A percentile compares a stretch with the other conserved stretches of the same genome.
These are phyloP conservation scores for Boletus rubropictus DNA, from an alignment of 768 basidiomycete species.

Conservation along the genomic window DNA sequence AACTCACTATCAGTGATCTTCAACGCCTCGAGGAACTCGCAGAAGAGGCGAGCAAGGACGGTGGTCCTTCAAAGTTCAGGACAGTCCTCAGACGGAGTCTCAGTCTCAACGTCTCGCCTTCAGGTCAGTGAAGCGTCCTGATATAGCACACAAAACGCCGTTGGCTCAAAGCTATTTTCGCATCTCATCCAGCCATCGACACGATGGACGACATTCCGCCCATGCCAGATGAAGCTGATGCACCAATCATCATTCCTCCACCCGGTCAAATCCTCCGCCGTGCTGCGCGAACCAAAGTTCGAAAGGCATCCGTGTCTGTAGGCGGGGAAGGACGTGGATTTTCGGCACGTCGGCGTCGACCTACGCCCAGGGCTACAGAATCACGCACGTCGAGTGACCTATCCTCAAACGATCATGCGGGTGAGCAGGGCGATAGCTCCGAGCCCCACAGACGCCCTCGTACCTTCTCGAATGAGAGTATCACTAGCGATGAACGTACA, in stretches of 20 bases:
- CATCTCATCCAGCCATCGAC: constrained; percentile 47
- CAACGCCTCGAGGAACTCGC: constrained; percentile 91
- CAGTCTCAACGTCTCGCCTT: constrained; percentile 79
- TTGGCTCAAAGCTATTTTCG: constrained; percentile 20
- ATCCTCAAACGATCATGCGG: constrained; percentile 47
- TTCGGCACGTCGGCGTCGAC: constrained; percentile 32
- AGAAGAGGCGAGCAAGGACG: constrained; percentile 78
- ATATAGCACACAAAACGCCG: neutral
- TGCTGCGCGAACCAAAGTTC: constrained; percentile 90
- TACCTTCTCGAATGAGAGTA: constrained; percentile 35
- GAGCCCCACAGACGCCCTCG: constrained; percentile 33
- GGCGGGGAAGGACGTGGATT: constrained; percentile 86
- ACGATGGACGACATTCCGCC: constrained; percentile 63
- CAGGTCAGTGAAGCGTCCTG: constrained; percentile 52
- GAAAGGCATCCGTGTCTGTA: constrained; percentile 71
- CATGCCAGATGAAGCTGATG: constrained; percentile 75
- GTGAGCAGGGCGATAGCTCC: constrained; percentile 57
- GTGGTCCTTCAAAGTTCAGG: constrained; percentile 76
- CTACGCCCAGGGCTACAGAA: constrained; percentile 30
- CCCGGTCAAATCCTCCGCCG: constrained; percentile 88
- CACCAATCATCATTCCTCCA: constrained; percentile 80
- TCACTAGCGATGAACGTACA: constrained; percentile 36
- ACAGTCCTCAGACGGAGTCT: constrained; percentile 79
- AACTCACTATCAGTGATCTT: constrained; percentile 89
- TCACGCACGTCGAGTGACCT: constrained; percentile 63